Base-by-base conservation (phyloP, 73 alveolate species). In the Diophrys appendiculata region DNA sequence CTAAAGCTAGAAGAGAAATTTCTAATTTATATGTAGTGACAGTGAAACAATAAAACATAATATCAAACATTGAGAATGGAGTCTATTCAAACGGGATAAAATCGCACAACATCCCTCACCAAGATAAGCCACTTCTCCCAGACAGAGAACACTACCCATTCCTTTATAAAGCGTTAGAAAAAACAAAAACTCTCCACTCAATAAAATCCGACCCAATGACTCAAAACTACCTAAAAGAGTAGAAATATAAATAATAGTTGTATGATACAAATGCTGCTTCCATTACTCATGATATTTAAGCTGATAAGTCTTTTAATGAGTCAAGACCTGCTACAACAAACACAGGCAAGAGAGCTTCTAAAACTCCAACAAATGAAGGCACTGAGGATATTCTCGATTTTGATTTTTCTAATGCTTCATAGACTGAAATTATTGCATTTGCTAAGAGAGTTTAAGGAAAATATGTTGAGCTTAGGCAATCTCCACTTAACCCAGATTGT, bases 31-130 rank as follows among this genome's bases (percentile, higher is more conserved):
- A 32, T 52, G 52, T 54, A 14, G 52, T 75, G 27, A n/a, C 65
- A 2, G 2, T 25, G 56, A 64, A 54, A 68, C 71, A 72, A 0
- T 30, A 29, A 14, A 81, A 54, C 33, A 18, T 81, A 28, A 60
- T 81, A 3, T 25, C 43, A 2, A 32, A 71, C 34, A 34, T 81
- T 25, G 78, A 81, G 31, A 74, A 52, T 27, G 90, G 90, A n/a
- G 71, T 25, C 23, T 81, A 68, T 52, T 75, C 79, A 24, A 32
- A 32, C 11, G 79, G 79, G 13, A 24, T 71, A 23, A 65, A 72
- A 24, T 30, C 69, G 28, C 43, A 13, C 23, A 52, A 72, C 26
- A 35, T 72, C 3, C 81, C 81, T 1, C 69, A 72, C 25, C 23
- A 43, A 24, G 81, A 72, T 0, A 72, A 72, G 65, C 81, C 81